Conservation (phyloP, 2,329 filamentous ascomycete species). For the Penicillium concentricum region DNA sequence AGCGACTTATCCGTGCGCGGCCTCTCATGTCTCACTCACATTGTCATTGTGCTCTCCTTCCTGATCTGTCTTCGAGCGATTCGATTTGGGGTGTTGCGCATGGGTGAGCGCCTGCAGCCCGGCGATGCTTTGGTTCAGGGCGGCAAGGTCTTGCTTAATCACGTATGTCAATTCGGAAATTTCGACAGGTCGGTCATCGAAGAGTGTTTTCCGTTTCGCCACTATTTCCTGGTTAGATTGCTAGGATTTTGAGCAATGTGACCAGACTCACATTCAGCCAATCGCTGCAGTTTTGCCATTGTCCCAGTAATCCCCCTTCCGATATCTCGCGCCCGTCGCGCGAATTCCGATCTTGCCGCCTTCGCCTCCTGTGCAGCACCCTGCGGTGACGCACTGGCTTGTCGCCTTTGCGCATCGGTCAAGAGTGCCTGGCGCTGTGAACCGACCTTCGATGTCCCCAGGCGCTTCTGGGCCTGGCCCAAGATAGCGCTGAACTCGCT, state of each 20-base stretch:
- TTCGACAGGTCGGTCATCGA: slow-evolving; percentile 94
- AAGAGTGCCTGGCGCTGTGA: slow-evolving; percentile 79
- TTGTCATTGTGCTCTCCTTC: slow-evolving; percentile 98
- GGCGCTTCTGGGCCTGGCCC: slow-evolving; percentile 75
- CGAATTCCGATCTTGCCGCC: slow-evolving; percentile 79
- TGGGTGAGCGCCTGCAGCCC: slow-evolving; percentile 74
- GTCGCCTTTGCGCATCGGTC: slow-evolving; percentile 62
- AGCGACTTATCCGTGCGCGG: slow-evolving; percentile 15
- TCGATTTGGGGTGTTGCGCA: slow-evolving; percentile 67
- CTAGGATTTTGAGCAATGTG: not conserved
- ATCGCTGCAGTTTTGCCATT: slow-evolving; percentile 90
- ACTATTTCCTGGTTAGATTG: slow-evolving; percentile 51
- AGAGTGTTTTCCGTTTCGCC: slow-evolving; percentile 93
- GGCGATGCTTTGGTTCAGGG: slow-evolving; percentile 82
- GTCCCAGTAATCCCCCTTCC: slow-evolving; percentile 87
- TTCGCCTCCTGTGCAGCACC: slow-evolving; percentile 47
- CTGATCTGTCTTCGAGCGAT: slow-evolving; percentile 58
- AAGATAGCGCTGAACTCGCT: slow-evolving; percentile 93
- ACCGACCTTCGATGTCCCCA: slow-evolving; percentile 72
- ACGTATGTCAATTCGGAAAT: slow-evolving; percentile 96
- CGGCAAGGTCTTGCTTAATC: slow-evolving; percentile 94
- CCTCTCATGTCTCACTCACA: slow-evolving; percentile 43
- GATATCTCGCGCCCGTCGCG: slow-evolving; percentile 85
- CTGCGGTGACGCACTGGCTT: slow-evolving; percentile 60
- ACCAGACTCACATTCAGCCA: slow-evolving; percentile 69